Evolutionary conservation across 768 basidiomycete species (phyloP), one percentile per base, ranked within the genome.

Genomic region (Boletellus emodensis): DNA sequence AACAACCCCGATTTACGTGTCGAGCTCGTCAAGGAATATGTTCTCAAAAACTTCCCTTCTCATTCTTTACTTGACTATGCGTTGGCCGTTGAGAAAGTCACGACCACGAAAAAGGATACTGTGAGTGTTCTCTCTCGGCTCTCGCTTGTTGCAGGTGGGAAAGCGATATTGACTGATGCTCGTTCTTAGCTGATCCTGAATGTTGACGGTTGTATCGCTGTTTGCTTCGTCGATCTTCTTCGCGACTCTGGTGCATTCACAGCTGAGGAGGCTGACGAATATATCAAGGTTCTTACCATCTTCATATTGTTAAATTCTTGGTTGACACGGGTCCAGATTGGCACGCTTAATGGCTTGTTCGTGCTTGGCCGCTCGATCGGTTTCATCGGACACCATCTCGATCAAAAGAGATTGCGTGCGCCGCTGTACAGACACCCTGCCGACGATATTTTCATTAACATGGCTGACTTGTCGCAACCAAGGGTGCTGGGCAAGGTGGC

Each of bases 351-450:
- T 66, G 95, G 94, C 51, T 78, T 99, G 52, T 98, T 98, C 74
- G 95, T 99, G 40, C 85, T 97, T 48, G 95, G 95, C 41, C 90
- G 95, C 58, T 92, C 89, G 69, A 96, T 96, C 69, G 95, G 94
- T 58, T 96, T 98, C 82, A 93, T 95, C 62, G 93, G 93, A 36
- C 92, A 91, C 75, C 90, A 90, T 67, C 83, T 94, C 43, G 95
- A 98, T 76, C 95, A 98, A 80, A 94, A 94, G 80, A 82, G 93
- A 59, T 82, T 95, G 66, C 84, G 87, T 54, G 91, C 91, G 34
- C 90, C 91, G 39, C 77, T 97, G 46, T 95, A 97, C 82, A 85
- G 94, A 58, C 91, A 90, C 73, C 93, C 93, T 55, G 90, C 92
- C 3, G 93, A 94, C 70, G 92, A 94, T 66, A 93, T 94, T 75